These are phyloP conservation scores for Sporothrix euskadiensis DNA, from an alignment of 2,329 filamentous ascomycete genomes.

Conservation along the genomic window DNA sequence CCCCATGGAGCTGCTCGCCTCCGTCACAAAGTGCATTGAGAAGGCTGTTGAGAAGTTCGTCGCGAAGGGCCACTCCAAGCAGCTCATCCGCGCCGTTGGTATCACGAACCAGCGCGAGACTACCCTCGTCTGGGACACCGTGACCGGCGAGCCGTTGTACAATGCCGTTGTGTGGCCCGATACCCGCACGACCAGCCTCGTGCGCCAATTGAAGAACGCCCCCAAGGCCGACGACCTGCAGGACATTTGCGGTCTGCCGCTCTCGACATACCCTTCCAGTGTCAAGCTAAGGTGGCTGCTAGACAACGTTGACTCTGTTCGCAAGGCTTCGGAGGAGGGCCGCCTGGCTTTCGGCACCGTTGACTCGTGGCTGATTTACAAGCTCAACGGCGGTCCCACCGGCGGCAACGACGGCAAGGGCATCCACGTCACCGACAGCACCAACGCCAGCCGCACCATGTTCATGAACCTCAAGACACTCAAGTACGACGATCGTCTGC, in stretches of 20 bases:
- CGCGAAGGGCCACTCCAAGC: slow-evolving; percentile 67
- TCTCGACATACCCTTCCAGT: slow-evolving; percentile 86
- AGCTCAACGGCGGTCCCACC: slow-evolving; percentile 71
- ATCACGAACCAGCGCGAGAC: slow-evolving; percentile 93
- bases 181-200: slow-evolving; percentile 70
- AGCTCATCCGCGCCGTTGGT: slow-evolving; percentile 74
- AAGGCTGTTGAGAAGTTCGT: slow-evolving; percentile 68
- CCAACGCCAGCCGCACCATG: slow-evolving; percentile 89
- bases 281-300: slow-evolving; percentile 85
- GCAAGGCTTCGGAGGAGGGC: slow-evolving; percentile 72
- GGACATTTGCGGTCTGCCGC: slow-evolving; percentile 73
- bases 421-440: slow-evolving; percentile 79
- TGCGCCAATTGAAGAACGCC: slow-evolving; percentile 71
- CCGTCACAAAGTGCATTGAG: slow-evolving; percentile 78
- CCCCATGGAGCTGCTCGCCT: slow-evolving; percentile 71
- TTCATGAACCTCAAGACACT: slow-evolving; percentile 86
- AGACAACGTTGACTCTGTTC: slow-evolving; percentile 67
- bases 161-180: slow-evolving; percentile 92
- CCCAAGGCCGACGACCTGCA: slow-evolving; percentile 68
- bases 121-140: slow-evolving; percentile 78
- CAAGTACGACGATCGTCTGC: slow-evolving; percentile 73
- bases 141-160: slow-evolving; percentile 76
- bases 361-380: slow-evolving; percentile 85
- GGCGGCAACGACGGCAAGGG: slow-evolving; percentile 49
- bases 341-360: slow-evolving; percentile 82